These are phyloP conservation scores for Thyridium curvatum DNA, from an alignment of 2,329 filamentous ascomycete genomes.

Conservation along the genomic window DNA sequence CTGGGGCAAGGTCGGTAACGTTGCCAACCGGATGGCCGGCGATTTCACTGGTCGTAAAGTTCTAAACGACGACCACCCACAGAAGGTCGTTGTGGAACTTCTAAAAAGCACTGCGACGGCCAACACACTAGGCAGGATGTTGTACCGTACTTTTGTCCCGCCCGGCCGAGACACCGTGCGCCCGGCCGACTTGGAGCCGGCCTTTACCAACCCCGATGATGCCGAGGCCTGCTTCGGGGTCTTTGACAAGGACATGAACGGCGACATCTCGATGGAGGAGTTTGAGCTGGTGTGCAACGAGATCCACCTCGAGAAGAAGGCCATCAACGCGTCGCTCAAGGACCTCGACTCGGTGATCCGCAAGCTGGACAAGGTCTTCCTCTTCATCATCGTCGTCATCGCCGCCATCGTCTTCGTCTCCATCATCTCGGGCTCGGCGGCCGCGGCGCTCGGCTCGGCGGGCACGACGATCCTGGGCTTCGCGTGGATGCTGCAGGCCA, in stretches of 20 bases:
- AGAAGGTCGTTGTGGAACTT: conserved; percentile 77
- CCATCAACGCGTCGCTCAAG: conserved; percentile 89
- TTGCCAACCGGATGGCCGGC: conserved; percentile 79
- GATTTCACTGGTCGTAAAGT: conserved; percentile 80
- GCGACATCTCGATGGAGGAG: conserved; percentile 93
- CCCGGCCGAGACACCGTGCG: conserved; percentile 70
- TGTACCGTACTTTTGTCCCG: conserved; percentile 81
- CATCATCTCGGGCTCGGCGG: conserved; percentile 84
- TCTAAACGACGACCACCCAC: conserved; percentile 64
- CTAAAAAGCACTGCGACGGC: conserved; percentile 66
- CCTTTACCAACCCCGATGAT: conserved; percentile 78
- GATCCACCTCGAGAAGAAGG: conserved; percentile 89
- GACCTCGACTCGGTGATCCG: conserved; percentile 90
- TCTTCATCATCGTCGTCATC: conserved; percentile 79
- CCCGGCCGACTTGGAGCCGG: conserved; percentile 69
- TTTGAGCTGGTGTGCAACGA: conserved; percentile 90
- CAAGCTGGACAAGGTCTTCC: conserved; percentile 82
- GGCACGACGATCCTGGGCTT: conserved; percentile 83
- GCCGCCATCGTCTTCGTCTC: conserved; percentile 82
- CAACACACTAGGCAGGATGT: conserved; percentile 77
- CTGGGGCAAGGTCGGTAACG: conserved; percentile 74
- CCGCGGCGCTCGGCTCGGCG: conserved; percentile 81
- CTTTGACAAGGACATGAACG: conserved; percentile 95
- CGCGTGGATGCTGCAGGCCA: conserved; percentile 88
- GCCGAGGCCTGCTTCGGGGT: conserved; percentile 83